Evolutionary conservation across 2,329 filamentous ascomycete genomes (phyloP), one percentile per base, ranked within the genome.

Genomic region (Lecanicillium sp.): DNA sequence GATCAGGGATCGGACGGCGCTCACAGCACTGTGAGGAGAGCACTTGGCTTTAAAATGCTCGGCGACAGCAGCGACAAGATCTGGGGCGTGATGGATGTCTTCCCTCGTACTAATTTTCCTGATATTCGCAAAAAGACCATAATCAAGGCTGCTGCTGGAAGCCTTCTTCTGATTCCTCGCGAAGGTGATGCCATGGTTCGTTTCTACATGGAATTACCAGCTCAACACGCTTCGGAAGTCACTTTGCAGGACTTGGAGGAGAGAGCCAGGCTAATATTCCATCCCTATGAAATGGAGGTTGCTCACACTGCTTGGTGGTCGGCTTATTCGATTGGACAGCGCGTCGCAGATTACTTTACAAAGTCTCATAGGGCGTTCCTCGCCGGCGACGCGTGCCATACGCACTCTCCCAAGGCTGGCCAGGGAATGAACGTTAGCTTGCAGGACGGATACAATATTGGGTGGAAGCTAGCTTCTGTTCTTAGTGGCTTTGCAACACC

Each of bases 371-470:
- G 78, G 3, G 65, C 86, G n/a, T 85, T 86, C 53, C 63, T 85
- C 4, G 75, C 78, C 0, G 80, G 80, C 3, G 80, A 84, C 52
- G 79, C 77, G 1, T 71, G 74, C 3, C 67, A 72, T 50, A 73
- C 69, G 1, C 67, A 73, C 46, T 52, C 49, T 7, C 76, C 76
- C 3, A 81, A 81, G 51, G 76, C 75, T 2, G 77, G 77, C 2
- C 78, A 82, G 51, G 79, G 80, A 11, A 83, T 83, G 78, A 84
- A 85, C 47, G 73, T 82, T 5, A 73, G 67, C 15, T 78, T 84
- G 68, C 78, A 82, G 47, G 80, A 85, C 51, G 49, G 64, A 0
- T 74, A 66, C 53, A 75, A 75, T 41, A 63, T 75, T 1, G 70
- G 68, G 2, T 75, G 71, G 71, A 75, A 75, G 49, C 51, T 75